Evolutionary conservation across 192 early-diverging fungal genomes (phyloP).

Genomic region (Spinellus fusiger): DNA sequence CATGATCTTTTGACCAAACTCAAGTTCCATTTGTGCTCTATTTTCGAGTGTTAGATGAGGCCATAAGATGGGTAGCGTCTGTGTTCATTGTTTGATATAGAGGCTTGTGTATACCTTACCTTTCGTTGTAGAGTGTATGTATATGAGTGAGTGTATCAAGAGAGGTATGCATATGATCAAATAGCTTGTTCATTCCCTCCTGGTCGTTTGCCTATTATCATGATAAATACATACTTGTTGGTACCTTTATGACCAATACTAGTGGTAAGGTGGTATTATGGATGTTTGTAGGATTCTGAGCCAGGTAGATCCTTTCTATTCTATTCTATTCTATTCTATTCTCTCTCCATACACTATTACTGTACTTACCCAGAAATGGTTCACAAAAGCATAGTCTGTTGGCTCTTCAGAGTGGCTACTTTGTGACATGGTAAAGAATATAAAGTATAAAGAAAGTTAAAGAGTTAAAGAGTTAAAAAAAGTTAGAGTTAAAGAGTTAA

Average conservation of each 20-base stretch:
- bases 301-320: not conserved
- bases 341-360: not conserved
- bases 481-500: too few relatives aligned
- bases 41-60: not conserved
- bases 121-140: slow-evolving; percentile 3
- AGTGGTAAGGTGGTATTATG: too few relatives aligned
- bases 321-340: not conserved
- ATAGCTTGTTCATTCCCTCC: slow-evolving; percentile 4
- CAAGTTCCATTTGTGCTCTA: slow-evolving; percentile 7
- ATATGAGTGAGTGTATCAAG: slow-evolving; percentile 1
- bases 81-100: not conserved
- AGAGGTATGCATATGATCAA: slow-evolving; percentile 3
- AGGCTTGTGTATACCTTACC: not conserved
- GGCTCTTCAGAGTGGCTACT: not conserved
- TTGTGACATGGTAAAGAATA: not conserved
- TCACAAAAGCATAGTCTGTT: not conserved
- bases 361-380: not conserved
- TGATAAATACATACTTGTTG: too few relatives aligned
- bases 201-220: slow-evolving; percentile 4
- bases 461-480: too few relatives aligned
- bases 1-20: slow-evolving; percentile 13
- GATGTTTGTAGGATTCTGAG: too few relatives aligned
- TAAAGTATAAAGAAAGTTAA: not conserved
- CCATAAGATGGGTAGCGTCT: not conserved
- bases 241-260: too few relatives aligned